Base-by-base conservation (phyloP, 768 basidiomycete genomes). In the Butyriboletus loyo region DNA sequence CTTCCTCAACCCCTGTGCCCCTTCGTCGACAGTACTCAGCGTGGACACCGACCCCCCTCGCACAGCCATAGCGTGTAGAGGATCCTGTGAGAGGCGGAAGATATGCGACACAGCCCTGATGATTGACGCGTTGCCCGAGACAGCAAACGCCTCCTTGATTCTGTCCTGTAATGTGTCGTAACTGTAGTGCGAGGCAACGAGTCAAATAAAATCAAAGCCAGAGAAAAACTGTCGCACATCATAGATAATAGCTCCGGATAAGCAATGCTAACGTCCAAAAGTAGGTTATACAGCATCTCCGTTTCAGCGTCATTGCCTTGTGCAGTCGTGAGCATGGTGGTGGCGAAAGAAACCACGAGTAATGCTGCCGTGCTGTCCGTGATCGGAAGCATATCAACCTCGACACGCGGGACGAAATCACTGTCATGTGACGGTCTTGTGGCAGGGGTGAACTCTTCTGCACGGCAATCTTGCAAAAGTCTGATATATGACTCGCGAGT, bases 281-380 rank as follows among this genome's bases (percentile, higher is more conserved):
- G 75, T 30, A 96, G 66, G 42, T 77, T 77, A 67, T 87, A 94
- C 40, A 95, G 68, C 36, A 94, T 85, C 65, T 91, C 82, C 2
- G 85, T 86, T 70, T 97, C 94, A 2, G 77, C 75, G 57, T 91
- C 89, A 56, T 92, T 89, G 3, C 86, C 84, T 62, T 90, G 85
- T 1, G 89, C 85, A 7, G 82, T 86, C 39, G 74, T 73, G 14
- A 94, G 75, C 69, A 95, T 88, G 1, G 87, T 84, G 3, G 83
- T 82, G 35, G 85, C 75, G 62, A 95, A 87, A 1, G 91, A 87
- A 37, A 84, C 79, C 6, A 84, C 76, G 10, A 95, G 77, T 9
- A 96, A 73, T 1, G 91, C 91, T 6, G 78, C 80, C 14, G 75
- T 80, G 43, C 73, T 65, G 57, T 93, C 87, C 8, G 60, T 70